Evolutionary conservation across 148 eudicot genomes (phyloP).

Genomic region (Chenopodium album): DNA sequence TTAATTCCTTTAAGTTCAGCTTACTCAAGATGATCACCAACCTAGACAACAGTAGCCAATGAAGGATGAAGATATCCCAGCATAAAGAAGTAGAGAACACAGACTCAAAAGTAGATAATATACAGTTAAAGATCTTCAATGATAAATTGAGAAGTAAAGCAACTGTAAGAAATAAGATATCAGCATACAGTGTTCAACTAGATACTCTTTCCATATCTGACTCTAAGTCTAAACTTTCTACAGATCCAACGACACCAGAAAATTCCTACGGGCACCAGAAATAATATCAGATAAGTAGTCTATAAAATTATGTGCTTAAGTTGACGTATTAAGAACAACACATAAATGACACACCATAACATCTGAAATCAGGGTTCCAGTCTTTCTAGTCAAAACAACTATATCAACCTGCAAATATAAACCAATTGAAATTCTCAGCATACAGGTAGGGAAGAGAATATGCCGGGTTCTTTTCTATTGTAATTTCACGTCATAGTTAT

Average conservation of each 20-base stretch:
- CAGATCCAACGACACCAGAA: conserved; percentile 88
- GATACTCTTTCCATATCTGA: conserved; percentile 71
- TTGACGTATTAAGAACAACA: neutral
- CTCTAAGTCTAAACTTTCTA: conserved; percentile 64
- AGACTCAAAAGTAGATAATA: neutral
- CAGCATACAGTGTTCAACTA: conserved; percentile 53
- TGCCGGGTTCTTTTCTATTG: neutral
- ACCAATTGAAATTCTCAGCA: neutral
- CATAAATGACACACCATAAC: conserved; percentile 75
- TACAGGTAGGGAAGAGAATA: conserved; percentile 5
- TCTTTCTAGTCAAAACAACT: conserved; percentile 90
- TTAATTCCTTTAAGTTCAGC: conserved; percentile 95
- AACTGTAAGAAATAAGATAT: neutral
- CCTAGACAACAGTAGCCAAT: conserved; percentile 38
- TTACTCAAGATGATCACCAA: conserved; percentile 99
- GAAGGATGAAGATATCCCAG: neutral
- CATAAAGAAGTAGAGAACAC: neutral
- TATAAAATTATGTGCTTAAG: neutral
- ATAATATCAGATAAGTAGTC: neutral
- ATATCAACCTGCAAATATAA: conserved; percentile 76
- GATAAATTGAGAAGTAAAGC: neutral
- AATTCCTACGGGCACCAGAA: conserved; percentile 56
- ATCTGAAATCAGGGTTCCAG: conserved; percentile 92
- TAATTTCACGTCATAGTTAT: conserved; percentile 42
- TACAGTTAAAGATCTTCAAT: neutral